Evolutionary conservation across 345 rosid species (phyloP), one percentile per base, ranked within the genome.

Genomic region (Corchorus capsularis): DNA sequence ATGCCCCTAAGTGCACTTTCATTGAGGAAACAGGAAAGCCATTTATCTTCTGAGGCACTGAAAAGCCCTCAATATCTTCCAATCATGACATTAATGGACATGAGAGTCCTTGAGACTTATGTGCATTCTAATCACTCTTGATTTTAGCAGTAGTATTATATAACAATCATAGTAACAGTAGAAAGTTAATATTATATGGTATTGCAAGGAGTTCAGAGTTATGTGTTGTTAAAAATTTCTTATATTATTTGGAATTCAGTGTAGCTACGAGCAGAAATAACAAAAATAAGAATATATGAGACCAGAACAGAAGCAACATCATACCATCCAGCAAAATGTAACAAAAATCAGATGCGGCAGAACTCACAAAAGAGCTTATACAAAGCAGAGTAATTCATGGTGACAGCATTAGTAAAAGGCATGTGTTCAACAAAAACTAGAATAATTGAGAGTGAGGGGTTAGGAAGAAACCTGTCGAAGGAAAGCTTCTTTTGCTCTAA

Each of bases 401-500:
- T 49, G 52, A 55, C 19, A 47, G 37, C 75, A 56, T 12, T 39
- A 53, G n/a, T 12, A 55, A 50, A 72, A 59, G 13, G 20, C 0
- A 56, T 72, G 50, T 7, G 32, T 55, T 20, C 3, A 56, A 59
- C 46, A 22, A 34, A 69, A 70, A 9, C 6, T 15, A 69, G 22
- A 53, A 69, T 69, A 69, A 69, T 10, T 0, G 35, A 50, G 34
- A 53, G 61, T 15, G 75, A n/a, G 54, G 39, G 69, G 53, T 8
- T 41, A 71, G 68, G 71, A 82, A 69, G 80, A 72, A 68, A 93
- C 99, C 96, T 85, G 96, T 81, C 83, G 91, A 74, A 92, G 83
- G 75, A 86, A 91, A 84, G 88, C 98, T 76, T 97, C 93, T 89
- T 96, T 96, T 72, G 94, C 98, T 80, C 98, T 87, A 84, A 91